Conservation (phyloP, 257 asterid species). For the Ballota nigra region DNA sequence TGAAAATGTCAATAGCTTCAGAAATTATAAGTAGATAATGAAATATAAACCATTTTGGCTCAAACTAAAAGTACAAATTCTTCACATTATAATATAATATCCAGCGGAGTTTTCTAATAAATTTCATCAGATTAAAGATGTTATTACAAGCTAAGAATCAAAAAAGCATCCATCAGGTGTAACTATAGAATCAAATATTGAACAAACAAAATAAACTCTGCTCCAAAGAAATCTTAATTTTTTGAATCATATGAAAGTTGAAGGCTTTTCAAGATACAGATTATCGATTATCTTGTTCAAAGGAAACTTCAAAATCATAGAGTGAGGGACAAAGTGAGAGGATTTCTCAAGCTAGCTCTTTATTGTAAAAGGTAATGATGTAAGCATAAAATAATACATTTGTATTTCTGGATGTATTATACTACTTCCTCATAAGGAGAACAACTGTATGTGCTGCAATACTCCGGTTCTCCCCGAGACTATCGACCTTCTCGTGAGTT, state of each 20-base stretch:
- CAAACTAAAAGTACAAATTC: too few species aligned
- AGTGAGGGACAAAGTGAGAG: neutral
- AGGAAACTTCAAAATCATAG: neutral
- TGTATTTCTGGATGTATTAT: slow-evolving; percentile 26
- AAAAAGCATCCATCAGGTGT: too few species aligned
- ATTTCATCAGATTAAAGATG: too few species aligned
- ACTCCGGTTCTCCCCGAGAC: slow-evolving; percentile 96
- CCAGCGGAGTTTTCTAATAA: too few species aligned
- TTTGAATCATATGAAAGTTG: neutral
- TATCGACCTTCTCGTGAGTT: slow-evolving; percentile 96
- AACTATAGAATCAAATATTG: too few species aligned
- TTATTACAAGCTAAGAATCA: too few species aligned
- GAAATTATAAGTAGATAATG: too few species aligned
- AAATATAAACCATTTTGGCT: too few species aligned
- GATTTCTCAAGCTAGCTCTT: neutral
- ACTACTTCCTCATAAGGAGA: slow-evolving; percentile 68
- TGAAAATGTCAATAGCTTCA: too few species aligned
- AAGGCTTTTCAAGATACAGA: neutral
- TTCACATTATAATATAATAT: too few species aligned
- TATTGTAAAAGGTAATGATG: neutral
- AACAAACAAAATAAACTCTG: neutral
- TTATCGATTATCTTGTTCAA: neutral
- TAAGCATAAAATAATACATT: neutral
- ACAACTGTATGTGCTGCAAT: slow-evolving; percentile 95
- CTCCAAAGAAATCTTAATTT: neutral